Percentiles rank a stretch among this genome's conserved stretches.
Conservation (phyloP, 768 basidiomycete species). For the Tylopilus sp. region DNA sequence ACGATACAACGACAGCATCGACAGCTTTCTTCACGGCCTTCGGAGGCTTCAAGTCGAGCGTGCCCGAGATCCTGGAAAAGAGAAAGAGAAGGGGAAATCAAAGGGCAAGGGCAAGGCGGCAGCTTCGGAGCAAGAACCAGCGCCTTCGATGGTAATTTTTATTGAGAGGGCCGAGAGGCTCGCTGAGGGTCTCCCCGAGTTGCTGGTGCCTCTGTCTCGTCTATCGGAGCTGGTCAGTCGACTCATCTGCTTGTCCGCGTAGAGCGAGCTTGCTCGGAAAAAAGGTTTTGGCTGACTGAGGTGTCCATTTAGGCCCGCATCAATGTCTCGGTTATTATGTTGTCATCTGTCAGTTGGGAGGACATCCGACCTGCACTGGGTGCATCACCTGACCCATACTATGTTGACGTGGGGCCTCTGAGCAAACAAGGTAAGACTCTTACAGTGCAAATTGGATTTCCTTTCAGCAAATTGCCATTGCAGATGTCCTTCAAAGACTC, state of each 20-base stretch:
- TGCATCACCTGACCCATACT: conserved; percentile 71
- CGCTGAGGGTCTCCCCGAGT: conserved; percentile 56
- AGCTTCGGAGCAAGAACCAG: conserved; percentile 8
- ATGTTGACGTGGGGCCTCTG: conserved; percentile 50
- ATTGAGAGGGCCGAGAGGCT: conserved; percentile 69
- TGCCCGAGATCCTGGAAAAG: conserved; percentile 6
- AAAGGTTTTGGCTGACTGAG: conserved; percentile 1
- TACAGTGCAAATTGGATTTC: neutral
- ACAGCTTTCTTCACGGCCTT: conserved; percentile 69
- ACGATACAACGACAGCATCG: conserved; percentile 62
- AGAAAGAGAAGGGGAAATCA: conserved; percentile 28
- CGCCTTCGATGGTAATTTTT: conserved; percentile 50
- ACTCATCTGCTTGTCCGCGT: neutral
- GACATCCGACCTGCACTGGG: conserved; percentile 67
- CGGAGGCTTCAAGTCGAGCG: conserved; percentile 32
- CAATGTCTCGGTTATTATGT: conserved; percentile 56
- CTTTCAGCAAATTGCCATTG: neutral
- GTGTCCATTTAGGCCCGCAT: conserved; percentile 49
- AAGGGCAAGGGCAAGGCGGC: conserved; percentile 33
- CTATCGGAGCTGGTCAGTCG: conserved; percentile 63
- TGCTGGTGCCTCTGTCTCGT: conserved; percentile 68
- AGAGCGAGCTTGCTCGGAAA: neutral
- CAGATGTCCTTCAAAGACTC: conserved; percentile 37
- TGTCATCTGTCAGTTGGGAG: conserved; percentile 68
- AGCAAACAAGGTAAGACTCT: conserved; percentile 54